Base-by-base conservation (phyloP, 805 yeast genomes). In the Maudiozyma saulgeensis region DNA sequence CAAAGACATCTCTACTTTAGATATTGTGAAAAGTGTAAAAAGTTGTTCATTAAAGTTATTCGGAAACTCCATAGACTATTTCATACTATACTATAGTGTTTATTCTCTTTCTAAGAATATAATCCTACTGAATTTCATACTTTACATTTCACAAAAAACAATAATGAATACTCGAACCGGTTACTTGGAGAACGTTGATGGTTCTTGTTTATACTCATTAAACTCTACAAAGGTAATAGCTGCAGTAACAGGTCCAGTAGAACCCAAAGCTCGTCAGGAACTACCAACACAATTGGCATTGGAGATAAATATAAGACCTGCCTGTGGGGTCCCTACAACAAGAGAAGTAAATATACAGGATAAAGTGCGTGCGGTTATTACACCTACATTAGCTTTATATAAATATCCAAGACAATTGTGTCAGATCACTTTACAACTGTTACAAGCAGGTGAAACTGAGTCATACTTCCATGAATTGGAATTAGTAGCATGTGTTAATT, bases 181-280 rank as follows among this genome's bases (percentile, higher is more conserved):
- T 5, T 53, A 70, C 4, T 66, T 87, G 44, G 68, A 70, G 48
- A 76, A 80, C 53, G 91, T 83, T 2, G 96, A 88, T 63, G 97
- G 97, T 1, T 86, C 95, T 0, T 81, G 91, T 1, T 76, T 76
- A 23, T 71, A 81, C 49, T 62, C 68, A 15, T 62, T 68, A n/a
- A 79, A 76, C 1, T 64, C 64, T 16, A 78, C 84, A 1, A 77
- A 77, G 49, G 81, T 85, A 2, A 67, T 90, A 2, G 79, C 83
- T 41, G 81, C 96, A 0, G 90, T 91, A 0, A 77, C 90, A 1
- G 99, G 99, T 0, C 99, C 99, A 0, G 76, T 91, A 31, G 97
- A 91, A 59, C 82, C 87, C 11, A 84, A 82, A 62, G 67, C 79
- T 13, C 77, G 91, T 56, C 96, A 89, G 61, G 98, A 91, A 63